Evolutionary conservation across 2,329 filamentous ascomycete species (phyloP).

Genomic region (Lachnellula cervina): DNA sequence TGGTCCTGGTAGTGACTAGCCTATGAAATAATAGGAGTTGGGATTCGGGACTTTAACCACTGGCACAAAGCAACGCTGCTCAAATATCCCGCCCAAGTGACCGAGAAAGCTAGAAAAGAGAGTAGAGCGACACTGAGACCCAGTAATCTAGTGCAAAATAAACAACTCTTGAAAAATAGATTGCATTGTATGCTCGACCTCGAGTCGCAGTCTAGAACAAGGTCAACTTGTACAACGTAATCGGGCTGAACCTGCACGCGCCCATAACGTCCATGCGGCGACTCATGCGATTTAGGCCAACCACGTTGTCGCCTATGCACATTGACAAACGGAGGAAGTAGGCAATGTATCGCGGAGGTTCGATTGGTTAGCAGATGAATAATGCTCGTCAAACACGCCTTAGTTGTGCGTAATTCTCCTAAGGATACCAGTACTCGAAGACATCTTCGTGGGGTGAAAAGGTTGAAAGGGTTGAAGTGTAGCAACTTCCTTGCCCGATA

Average conservation of each 20-base stretch:
- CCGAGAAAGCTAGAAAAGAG: background rate
- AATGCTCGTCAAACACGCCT: conserved; percentile 19
- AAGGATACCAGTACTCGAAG: conserved; percentile 21
- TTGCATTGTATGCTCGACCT: conserved; percentile 10
- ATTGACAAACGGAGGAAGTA: conserved; percentile 26
- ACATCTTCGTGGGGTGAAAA: conserved; percentile 11
- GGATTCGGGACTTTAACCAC: background rate
- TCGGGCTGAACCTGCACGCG: conserved; percentile 20
- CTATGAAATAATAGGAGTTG: background rate
- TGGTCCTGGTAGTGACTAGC: conserved; percentile 2
- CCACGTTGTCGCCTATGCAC: conserved; percentile 28
- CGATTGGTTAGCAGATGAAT: conserved; percentile 16
- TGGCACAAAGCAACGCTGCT: background rate
- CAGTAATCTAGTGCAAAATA: background rate
- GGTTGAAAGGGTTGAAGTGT: background rate
- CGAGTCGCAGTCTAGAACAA: conserved; percentile 25
- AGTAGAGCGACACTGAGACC: background rate
- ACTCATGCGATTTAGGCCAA: conserved; percentile 22
- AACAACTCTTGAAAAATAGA: background rate
- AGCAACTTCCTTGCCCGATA: background rate
- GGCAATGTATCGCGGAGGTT: conserved; percentile 3
- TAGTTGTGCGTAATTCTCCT: conserved; percentile 10
- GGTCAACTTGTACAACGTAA: conserved; percentile 18
- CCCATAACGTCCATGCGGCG: conserved; percentile 22
- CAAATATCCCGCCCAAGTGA: background rate